Evolutionary conservation across 371 early-diverging fungal species (phyloP), one percentile per base, ranked within the genome.

Genomic region (Mucor indicus): DNA sequence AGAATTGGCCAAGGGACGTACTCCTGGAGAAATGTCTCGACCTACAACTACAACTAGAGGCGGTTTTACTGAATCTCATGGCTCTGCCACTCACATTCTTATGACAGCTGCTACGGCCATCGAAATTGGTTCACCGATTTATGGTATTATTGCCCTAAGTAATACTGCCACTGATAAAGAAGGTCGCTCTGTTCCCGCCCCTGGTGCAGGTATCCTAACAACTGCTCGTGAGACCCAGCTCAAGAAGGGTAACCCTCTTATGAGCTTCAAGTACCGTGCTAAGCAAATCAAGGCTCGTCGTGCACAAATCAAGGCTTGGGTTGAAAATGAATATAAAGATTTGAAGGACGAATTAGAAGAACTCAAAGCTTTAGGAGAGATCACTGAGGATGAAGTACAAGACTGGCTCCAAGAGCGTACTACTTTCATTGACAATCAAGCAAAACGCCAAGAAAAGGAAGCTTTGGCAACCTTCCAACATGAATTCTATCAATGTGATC

Each of bases 121-220:
- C 51, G 83, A 96, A 69, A 96, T 96, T 83, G 97, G 96, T 62
- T 89, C 90, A 25, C 96, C 97, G 16, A 87, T 96, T 57, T 93
- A 94, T 50, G 95, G 90, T 79, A 88, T 96, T 56, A 76, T 96
- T 57, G 96, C 91, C 44, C 77, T 88, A 48, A 91, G 91, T 56
- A 92, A 89, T 77, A 95, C 96, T 47, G 95, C 97, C 33, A 90
- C 92, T 41, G 97, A 96, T 73, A 96, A 96, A 83, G 91, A 94
- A 79, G 95, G 96, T 39, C 90, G 95, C 52, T 92, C 93, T 11
- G 86, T 95, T 19, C 97, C 96, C 22, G 96, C 96, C 42, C 97
- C 97, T 53, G 96, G 95, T 55, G 91, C 95, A 63, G 95, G 96
- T 77, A 87, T 96, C 46, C 71, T 96, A 55, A 95, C 97, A 36